Evolutionary conservation across 2,329 filamentous ascomycete species (phyloP).

Genomic region (Trichoderma afroharzianum): DNA sequence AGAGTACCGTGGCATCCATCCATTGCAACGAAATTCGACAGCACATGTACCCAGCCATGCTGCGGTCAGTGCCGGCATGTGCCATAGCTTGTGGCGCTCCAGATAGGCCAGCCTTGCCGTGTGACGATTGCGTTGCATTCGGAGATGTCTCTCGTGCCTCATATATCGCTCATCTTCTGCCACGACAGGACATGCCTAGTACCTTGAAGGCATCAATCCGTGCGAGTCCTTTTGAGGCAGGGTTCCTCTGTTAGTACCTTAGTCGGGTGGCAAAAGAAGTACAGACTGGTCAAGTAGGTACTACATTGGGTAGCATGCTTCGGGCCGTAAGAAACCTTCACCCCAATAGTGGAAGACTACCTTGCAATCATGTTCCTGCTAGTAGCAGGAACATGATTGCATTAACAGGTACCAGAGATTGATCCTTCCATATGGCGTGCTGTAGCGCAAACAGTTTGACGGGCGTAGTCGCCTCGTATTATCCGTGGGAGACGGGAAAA

Average conservation of each 20-base stretch:
- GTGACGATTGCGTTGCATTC: slow-evolving; percentile 17
- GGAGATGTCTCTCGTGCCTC: neutral
- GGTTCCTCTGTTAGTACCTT: neutral
- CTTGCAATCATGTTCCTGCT: no score
- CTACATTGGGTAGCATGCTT: neutral
- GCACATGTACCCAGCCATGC: neutral
- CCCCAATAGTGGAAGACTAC: neutral
- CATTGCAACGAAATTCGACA: neutral
- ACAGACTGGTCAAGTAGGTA: neutral
- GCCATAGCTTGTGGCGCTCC: neutral
- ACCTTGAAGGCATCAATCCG: neutral
- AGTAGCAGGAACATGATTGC: neutral
- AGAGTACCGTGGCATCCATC: neutral
- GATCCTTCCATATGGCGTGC: neutral
- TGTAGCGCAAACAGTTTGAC: neutral
- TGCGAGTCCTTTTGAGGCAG: neutral
- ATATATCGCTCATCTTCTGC: slow-evolving; percentile 2
- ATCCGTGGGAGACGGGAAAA: neutral
- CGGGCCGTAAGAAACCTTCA: neutral
- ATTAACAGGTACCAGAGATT: neutral
- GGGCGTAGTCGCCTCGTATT: neutral
- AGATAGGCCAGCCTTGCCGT: neutral
- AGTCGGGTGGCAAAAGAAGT: neutral
- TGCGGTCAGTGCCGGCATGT: neutral
- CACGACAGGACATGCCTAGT: neutral